Conservation (phyloP, 2,329 filamentous ascomycete species). For the Atkinsonella texensis region DNA sequence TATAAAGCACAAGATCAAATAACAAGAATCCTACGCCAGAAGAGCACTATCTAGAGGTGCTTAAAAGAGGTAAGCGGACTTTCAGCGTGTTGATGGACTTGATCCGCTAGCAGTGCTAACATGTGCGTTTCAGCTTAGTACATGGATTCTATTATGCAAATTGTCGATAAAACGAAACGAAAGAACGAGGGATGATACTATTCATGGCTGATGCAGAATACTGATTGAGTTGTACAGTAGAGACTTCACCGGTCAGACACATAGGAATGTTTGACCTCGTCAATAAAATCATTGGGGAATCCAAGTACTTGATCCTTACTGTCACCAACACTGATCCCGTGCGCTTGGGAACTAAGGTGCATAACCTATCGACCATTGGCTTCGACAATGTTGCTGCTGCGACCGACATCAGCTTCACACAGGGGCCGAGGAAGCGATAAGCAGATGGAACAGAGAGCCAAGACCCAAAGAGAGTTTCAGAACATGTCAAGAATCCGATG, state of each 20-base stretch:
- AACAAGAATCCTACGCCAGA: conserved; percentile 56
- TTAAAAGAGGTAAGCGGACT: conserved; percentile 53
- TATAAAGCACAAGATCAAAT: conserved; percentile 69
- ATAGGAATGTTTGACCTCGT: too few relatives aligned
- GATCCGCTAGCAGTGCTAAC: neutral
- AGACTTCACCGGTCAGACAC: conserved; percentile 22
- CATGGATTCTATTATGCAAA: conserved; percentile 66
- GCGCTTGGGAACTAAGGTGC: too few relatives aligned
- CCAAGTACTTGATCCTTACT: too few relatives aligned
- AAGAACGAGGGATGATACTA: conserved; percentile 76
- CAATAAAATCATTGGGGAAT: too few relatives aligned
- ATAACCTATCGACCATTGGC: too few relatives aligned
- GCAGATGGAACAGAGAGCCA: too few relatives aligned
- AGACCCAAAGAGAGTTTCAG: too few relatives aligned
- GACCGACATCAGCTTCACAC: too few relatives aligned
- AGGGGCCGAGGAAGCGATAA: too few relatives aligned
- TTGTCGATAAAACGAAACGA: conserved; percentile 79
- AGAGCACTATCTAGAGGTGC: conserved; percentile 69
- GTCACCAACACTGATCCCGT: too few relatives aligned
- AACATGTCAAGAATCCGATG: too few relatives aligned
- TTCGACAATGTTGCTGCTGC: too few relatives aligned
- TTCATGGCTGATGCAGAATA: conserved; percentile 40
- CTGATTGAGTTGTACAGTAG: conserved; percentile 26
- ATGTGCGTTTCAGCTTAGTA: conserved; percentile 30
- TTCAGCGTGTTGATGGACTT: neutral